These are phyloP conservation scores for Ensete ventricosum DNA, from an alignment of 176 grass and related monocot genomes.

Conservation along the genomic window DNA sequence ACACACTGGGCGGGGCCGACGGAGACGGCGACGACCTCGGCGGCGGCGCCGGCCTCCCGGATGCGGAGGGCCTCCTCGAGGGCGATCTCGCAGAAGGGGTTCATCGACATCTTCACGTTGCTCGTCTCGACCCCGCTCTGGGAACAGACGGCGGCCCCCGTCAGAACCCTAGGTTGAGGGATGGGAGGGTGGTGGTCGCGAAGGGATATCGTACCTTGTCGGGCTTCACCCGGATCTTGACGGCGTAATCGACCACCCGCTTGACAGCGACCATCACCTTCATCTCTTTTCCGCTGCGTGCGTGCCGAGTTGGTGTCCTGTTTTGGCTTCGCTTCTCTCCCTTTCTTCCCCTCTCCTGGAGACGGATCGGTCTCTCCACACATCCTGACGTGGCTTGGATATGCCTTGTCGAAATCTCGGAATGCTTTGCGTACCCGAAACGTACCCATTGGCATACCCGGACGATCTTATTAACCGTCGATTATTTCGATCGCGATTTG, in stretches of 20 bases:
- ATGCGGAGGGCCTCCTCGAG: conserved; percentile 77
- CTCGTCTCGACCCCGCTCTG: conserved; percentile 65
- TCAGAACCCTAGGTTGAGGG: background rate
- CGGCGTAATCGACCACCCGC: conserved; percentile 89
- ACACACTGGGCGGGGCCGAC: conserved; percentile 52
- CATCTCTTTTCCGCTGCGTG: conserved; percentile 23
- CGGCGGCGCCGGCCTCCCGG: conserved; percentile 49
- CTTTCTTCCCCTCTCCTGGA: background rate
- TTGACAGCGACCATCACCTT: conserved; percentile 92
- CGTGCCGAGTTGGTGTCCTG: background rate
- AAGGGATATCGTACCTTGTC: conserved; percentile 29
- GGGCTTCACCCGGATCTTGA: conserved; percentile 70
- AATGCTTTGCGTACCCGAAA: no score
- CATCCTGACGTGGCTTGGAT: background rate
- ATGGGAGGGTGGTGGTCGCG: background rate
- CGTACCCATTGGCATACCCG: no score
- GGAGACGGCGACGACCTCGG: conserved; percentile 72
- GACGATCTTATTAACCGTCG: no score
- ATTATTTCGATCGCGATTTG: no score
- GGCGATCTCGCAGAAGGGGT: conserved; percentile 96
- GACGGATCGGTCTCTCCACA: background rate
- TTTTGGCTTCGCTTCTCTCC: background rate
- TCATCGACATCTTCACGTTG: conserved; percentile 95
- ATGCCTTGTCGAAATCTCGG: no score
- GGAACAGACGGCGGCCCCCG: background rate